These are phyloP conservation scores for Sphaerobolus stellatus DNA, from an alignment of 1,284 basidiomycete genomes.

Conservation along the genomic window DNA sequence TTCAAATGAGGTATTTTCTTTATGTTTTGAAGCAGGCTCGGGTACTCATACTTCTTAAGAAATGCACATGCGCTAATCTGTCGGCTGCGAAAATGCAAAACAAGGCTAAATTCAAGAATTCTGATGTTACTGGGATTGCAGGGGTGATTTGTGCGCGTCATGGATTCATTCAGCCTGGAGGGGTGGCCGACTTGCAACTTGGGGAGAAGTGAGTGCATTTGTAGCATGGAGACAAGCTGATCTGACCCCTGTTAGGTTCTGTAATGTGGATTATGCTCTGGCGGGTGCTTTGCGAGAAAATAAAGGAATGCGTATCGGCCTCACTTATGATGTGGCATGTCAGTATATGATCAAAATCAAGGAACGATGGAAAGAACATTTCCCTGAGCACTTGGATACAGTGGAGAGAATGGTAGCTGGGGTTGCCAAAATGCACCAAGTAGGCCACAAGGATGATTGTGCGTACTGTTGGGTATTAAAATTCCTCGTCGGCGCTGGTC, in stretches of 20 bases:
- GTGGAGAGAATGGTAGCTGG: no score
- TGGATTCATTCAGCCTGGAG: conserved; percentile 1
- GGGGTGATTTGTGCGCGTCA: conserved; percentile 14
- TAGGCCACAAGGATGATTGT: background rate
- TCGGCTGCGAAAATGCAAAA: conserved; percentile 14
- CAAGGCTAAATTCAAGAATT: conserved; percentile 12
- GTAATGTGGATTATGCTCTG: conserved; percentile 13
- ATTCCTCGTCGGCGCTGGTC: background rate
- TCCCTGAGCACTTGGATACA: no score
- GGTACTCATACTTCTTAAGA: background rate
- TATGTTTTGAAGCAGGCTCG: no score
- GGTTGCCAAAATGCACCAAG: background rate
- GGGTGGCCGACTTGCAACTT: conserved; percentile 13
- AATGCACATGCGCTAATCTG: conserved; percentile 7
- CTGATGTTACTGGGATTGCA: conserved; percentile 14
- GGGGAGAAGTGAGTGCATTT: conserved; percentile 15
- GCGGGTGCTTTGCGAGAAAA: conserved; percentile 6
- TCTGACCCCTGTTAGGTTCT: conserved; percentile 2
- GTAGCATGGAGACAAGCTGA: background rate
- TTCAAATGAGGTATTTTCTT: conserved; percentile 1
- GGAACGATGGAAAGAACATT: conserved; percentile 1
- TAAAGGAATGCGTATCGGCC: background rate
- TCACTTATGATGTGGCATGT: conserved; percentile 13
- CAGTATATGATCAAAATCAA: conserved; percentile 9
- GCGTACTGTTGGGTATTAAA: background rate